Base-by-base conservation (phyloP, 2,329 filamentous ascomycete genomes). In the Acephala macrosclerotiorum region DNA sequence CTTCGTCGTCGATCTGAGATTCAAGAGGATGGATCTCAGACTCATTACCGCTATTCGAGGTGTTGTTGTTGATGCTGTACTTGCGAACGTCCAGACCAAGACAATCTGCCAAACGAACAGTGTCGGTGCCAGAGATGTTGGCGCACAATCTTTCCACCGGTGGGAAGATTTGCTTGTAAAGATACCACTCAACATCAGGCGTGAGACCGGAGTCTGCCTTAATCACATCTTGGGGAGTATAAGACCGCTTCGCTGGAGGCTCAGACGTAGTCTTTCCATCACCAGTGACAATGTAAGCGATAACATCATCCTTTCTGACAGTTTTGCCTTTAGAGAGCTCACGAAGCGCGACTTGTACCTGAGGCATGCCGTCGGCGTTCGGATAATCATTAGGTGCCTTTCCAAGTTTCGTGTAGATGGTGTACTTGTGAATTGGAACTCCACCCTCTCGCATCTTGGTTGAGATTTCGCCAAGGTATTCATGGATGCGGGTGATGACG, bases 101-200 rank as follows among this genome's bases (percentile, higher is more conserved):
- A 77, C 96, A 97, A 77, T 97, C 94, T 1, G 96, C 96, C 11
- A 99, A 86, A 70, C 94, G 90, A 1, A 93, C 88, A 8, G 95
- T 91, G 69, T 97, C 96, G 1, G 96, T 99, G 66, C 96, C 96
- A 16, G 88, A 88, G 74, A 99, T 97, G 66, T 97, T 97, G 67
- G 95, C 96, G 77, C 96, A 99, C 25, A 99, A 89, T 85, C 96
- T 93, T 81, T 99, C 96, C 29, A 99, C 96, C 0, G 96, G 96
- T 12, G 96, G 96, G 80, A 99, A 93, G 66, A 99, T 97, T 79
- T 99, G 96, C 83, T 99, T 99, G 82, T 93, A 91, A 45, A 99
- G 88, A 78, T 99, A 99, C 87, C 94, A 98, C 76, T 99, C 96
- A n/a, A 97, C 87, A 75, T 99, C 96, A 1, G 94, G 93, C 65